Evolutionary conservation across 139 green algal genomes (phyloP), one percentile per base, ranked within the genome.

Genomic region (Haematococcus lacustris): DNA sequence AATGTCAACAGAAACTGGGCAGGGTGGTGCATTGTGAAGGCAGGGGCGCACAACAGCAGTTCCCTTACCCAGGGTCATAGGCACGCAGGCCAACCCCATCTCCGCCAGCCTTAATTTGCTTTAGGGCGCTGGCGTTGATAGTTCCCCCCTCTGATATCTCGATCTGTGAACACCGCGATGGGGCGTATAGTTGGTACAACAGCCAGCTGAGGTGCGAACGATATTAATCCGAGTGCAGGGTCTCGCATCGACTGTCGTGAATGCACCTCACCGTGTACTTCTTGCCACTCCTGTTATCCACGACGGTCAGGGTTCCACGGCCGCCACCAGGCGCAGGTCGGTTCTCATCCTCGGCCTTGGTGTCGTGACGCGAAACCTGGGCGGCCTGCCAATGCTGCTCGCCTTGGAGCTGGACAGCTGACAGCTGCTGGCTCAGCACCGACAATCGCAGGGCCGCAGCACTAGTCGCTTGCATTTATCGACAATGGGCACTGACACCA

Each of bases 271-370:
- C 86, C 76, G 86, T 86, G 71, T 98, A 98, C 64, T 85, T 90
- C 75, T 93, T 95, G 25, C 91, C 92, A 2, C 89, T 98, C 69
- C 94, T 80, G 34, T 89, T 91, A 85, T 98, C 94, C 1, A 85
- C 75, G 0, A 97, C 79, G 7, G 80, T 90, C 0, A 98, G 85
- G 2, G 77, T 91, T 40, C 94, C 94, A 26, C 67, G 66, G 28
- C 84, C 84, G 1, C 84, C 84, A n/a, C 80, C 84, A 23, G 80
- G 84, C 2, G 84, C 80, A 38, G 80, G 80, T 0, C 83, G 73
- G 28, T 68, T 62, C 40, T 85, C 74, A 37, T 81, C 74, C 28
- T 65, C 50, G 0, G 40, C 30, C 43, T 17, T 9, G 9, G 43
- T 53, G 17, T 53, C 43, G n/a, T n/a, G n/a, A n/a, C n/a, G n/a